Evolutionary conservation across 2,329 filamentous ascomycete species (phyloP), one percentile per base, ranked within the genome.

Genomic region (Nannizziopsis arthrosporioides): DNA sequence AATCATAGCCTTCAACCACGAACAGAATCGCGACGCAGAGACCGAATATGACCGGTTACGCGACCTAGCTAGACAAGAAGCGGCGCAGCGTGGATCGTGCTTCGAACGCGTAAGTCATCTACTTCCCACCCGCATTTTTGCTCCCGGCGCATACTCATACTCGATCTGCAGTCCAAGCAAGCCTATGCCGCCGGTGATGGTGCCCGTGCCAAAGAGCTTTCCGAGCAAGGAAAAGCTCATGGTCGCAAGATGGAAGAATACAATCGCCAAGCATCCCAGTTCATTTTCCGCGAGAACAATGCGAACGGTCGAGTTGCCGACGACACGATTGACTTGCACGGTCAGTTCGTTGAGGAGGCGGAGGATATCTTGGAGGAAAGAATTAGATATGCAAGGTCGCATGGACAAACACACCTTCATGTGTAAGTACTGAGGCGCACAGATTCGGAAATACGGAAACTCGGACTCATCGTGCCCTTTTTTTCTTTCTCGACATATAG

Each of bases 201-300:
- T 56, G 86, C 78, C 14, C 71, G 64, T n/a, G 92, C 92, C 44
- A 88, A 95, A 65, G 71, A 85, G 48, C 76, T 94, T 45, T 89
- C 83, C 35, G 81, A 92, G 59, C 78, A 94, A 67, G 86, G 85
- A 61, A 94, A 96, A 68, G 68, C 72, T 39, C 89, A 96, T 65
- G 88, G 82, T 37, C 78, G 80, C 50, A 78, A 83, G 63, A 92
- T 93, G 79, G 86, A 93, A 56, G 74, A 82, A 51, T 93, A 88
- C 71, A 95, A 95, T 73, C 80, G 78, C 55, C 87, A 94, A 66
- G 92, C 92, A 1, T 86, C 85, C 51, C 85, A 95, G 51, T 94
- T 78, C 67, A 96, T 96, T 63, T 95, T 98, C 72, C 82, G 88
- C 36, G 87, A 90, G 69, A 95, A 95, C 72, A 96, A 96, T 63